phyloP scores from a whole-genome alignment of 1,284 basidiomycete species.

The Porodaedalea pini region DNA sequence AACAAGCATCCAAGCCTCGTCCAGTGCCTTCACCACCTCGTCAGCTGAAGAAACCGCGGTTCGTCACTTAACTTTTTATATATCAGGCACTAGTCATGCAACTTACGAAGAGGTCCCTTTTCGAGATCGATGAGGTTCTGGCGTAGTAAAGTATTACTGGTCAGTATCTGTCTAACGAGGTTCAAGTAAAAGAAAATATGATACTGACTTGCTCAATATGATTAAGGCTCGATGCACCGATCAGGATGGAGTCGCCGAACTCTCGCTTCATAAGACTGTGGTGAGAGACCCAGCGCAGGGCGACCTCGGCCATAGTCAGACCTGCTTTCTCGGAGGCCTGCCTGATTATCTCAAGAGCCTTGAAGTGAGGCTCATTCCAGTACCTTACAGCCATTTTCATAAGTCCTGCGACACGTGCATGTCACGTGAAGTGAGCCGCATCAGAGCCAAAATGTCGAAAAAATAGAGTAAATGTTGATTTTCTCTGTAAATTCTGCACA shows the following conservation, averaged over 20 bases:
- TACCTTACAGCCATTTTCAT: constrained; percentile 5
- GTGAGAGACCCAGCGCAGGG: constrained; percentile 31
- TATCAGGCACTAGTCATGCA: neutral
- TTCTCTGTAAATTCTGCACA: too few species aligned
- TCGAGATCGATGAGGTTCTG: constrained; percentile 19
- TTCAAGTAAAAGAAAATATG: too few species aligned
- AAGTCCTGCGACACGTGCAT: too few species aligned
- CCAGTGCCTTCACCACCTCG: constrained; percentile 15
- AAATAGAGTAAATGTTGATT: neutral
- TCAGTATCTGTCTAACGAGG: too few species aligned
- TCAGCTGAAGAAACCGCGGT: neutral
- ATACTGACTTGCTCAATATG: constrained; percentile 24
- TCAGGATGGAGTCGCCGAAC: constrained; percentile 30
- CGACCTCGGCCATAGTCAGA: constrained; percentile 29
- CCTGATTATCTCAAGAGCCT: constrained; percentile 27
- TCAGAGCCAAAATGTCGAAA: too few species aligned
- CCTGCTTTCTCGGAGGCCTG: constrained; percentile 24
- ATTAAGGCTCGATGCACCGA: constrained; percentile 28
- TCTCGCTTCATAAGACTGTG: constrained; percentile 29
- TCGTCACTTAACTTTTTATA: neutral
- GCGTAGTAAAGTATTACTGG: too few species aligned
- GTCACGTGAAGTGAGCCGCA: too few species aligned
- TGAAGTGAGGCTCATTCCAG: constrained; percentile 26
- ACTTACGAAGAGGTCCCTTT: constrained; percentile 20
- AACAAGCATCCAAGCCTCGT: constrained; percentile 19